phyloP scores from a whole-genome alignment of 176 grass and related monocot species.

The Rhynchospora tenuis region DNA sequence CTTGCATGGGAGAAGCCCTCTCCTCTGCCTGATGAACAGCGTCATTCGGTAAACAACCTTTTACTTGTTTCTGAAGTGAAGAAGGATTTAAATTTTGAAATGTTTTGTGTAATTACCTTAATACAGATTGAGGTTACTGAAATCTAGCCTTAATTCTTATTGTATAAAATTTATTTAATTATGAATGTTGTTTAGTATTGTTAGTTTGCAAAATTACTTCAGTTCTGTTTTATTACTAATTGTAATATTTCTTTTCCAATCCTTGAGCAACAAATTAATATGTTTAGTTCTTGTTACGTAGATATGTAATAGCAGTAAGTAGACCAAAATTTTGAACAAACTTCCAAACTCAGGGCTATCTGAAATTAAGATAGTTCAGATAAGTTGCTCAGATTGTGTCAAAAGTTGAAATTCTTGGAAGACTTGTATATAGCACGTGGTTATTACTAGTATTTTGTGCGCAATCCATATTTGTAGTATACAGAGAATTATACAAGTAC shows the following conservation, averaged over 20 bases:
- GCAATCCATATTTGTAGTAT: neutral
- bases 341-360: neutral
- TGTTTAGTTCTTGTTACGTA: neutral
- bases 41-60: slow-evolving; percentile 36
- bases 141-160: neutral
- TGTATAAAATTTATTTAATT: neutral
- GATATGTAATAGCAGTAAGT: neutral
- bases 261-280: neutral
- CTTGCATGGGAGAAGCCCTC: slow-evolving; percentile 74
- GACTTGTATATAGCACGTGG: neutral
- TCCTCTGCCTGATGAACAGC: slow-evolving; percentile 29
- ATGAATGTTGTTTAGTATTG: neutral
- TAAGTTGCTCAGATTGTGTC: neutral
- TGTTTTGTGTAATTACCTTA: neutral
- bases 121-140: neutral
- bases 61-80: neutral
- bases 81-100: neutral
- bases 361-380: neutral
- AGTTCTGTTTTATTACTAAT: neutral
- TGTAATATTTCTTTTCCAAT: neutral
- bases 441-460: neutral
- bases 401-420: neutral
- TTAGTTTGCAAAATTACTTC: neutral
- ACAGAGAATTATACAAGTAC: neutral
- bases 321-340: neutral